These are phyloP conservation scores for Starmerella stellata DNA, from an alignment of 805 yeast genomes.

Conservation along the genomic window DNA sequence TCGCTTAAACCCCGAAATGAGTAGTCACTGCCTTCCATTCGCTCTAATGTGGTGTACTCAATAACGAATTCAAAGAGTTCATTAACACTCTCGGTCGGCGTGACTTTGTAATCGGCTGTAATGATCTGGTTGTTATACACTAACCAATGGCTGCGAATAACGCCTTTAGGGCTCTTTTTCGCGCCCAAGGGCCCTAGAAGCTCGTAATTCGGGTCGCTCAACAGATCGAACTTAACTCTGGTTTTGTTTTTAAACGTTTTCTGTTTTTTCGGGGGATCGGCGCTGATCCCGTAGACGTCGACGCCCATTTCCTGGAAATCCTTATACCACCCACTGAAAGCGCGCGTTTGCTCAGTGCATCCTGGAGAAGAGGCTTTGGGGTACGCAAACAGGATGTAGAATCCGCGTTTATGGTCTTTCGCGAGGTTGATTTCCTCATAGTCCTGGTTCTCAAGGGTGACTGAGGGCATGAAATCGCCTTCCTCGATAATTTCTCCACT, in stretches of 20 bases:
- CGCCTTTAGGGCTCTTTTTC: slow-evolving; percentile 57
- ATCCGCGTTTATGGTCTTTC: slow-evolving; percentile 23
- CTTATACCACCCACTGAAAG: slow-evolving; percentile 52
- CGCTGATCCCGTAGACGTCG: slow-evolving; percentile 60
- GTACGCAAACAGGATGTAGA: slow-evolving; percentile 43
- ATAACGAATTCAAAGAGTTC: slow-evolving; percentile 18
- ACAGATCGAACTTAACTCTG: slow-evolving; percentile 48
- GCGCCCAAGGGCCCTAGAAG: slow-evolving; percentile 67
- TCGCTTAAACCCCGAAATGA: too few species aligned
- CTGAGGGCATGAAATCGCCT: slow-evolving; percentile 54
- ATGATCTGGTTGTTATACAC: slow-evolving; percentile 58
- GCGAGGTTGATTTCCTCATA: slow-evolving; percentile 40
- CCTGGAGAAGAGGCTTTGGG: slow-evolving; percentile 94
- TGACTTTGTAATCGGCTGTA: slow-evolving; percentile 34
- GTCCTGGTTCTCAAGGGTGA: slow-evolving; percentile 49
- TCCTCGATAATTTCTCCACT: too few species aligned
- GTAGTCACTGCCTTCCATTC: too few species aligned
- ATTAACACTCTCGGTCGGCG: slow-evolving; percentile 25
- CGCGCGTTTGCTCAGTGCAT: slow-evolving; percentile 86
- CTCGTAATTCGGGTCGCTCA: slow-evolving; percentile 56
- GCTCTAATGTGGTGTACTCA: too few species aligned
- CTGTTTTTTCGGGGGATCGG: slow-evolving; percentile 68
- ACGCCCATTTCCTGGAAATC: slow-evolving; percentile 35
- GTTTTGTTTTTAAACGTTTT: slow-evolving; percentile 57
- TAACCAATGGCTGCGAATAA: slow-evolving; percentile 82